Evolutionary conservation across 768 basidiomycete species (phyloP).

Genomic region (Tremella mesenterica): DNA sequence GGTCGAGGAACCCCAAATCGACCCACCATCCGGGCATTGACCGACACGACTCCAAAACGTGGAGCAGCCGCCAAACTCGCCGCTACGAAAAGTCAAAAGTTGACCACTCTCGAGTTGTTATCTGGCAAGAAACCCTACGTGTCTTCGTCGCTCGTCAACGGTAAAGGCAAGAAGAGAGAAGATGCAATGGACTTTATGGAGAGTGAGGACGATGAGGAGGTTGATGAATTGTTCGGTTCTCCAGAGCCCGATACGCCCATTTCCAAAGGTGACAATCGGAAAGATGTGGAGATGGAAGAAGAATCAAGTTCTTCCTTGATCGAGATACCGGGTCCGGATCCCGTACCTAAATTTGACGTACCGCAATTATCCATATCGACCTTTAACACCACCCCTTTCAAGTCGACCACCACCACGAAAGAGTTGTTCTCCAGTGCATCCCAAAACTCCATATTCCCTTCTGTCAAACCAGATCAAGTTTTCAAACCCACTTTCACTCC

Average conservation of each 20-base stretch:
- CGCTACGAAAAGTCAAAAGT: slow-evolving; percentile 7
- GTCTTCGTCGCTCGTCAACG: not conserved
- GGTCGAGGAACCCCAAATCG: not conserved
- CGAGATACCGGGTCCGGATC: slow-evolving; percentile 2
- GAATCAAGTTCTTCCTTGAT: not conserved
- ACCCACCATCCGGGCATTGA: not conserved
- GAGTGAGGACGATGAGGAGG: slow-evolving; percentile 6
- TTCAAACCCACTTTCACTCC: not conserved
- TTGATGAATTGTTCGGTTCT: not conserved
- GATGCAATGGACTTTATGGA: not conserved
- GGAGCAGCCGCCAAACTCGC: slow-evolving; percentile 36
- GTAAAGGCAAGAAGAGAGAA: not conserved
- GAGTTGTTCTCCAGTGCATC: slow-evolving; percentile 9
- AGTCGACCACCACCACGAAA: not conserved
- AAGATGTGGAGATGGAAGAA: not conserved
- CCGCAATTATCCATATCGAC: not conserved
- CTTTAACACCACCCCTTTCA: not conserved
- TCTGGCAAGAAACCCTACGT: not conserved
- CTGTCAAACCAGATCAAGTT: not conserved
- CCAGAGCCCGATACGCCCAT: slow-evolving; percentile 15
- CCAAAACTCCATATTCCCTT: not conserved
- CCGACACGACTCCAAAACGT: slow-evolving; percentile 16
- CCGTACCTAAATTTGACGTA: not conserved
- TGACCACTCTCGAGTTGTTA: slow-evolving; percentile 7
- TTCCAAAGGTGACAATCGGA: too few species aligned